A percentile compares a stretch with the other conserved stretches of the same genome.
Conservation (phyloP, 306 rosid genomes). For the Ochetophila trinervis region DNA sequence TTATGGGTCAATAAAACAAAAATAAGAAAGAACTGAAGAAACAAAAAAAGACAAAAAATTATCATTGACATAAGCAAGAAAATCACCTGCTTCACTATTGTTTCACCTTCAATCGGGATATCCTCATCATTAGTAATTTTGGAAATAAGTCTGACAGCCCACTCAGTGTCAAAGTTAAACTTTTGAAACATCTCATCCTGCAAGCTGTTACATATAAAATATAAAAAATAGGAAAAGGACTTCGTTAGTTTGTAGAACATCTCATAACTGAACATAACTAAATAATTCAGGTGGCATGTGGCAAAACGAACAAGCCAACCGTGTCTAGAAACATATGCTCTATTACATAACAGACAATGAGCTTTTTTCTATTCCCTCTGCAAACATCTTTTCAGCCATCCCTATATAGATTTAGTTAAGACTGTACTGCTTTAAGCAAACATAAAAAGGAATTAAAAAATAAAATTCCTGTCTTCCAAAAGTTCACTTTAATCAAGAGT, state of each 20-base stretch:
- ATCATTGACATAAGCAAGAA: conserved; percentile 24
- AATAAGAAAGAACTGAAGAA: conserved; percentile 15
- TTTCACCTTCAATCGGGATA: conserved; percentile 85
- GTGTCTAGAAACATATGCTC: not conserved
- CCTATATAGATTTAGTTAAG: not conserved
- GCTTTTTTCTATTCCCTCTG: not conserved
- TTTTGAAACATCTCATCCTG: conserved; percentile 99
- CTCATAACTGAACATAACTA: not conserved
- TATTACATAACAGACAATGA: not conserved
- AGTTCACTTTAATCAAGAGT: too few species aligned
- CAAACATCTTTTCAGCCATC: not conserved
- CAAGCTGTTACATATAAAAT: conserved; percentile 53
- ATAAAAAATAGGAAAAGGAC: conserved; percentile 25
- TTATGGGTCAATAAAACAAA: conserved; percentile 22
- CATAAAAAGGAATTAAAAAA: too few species aligned
- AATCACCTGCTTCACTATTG: conserved; percentile 83
- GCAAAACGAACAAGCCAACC: not conserved
- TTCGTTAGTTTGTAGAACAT: not conserved
- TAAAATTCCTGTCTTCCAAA: too few species aligned
- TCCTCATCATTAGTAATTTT: conserved; percentile 88
- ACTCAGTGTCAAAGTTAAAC: conserved; percentile 93
- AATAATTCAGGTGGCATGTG: too few species aligned
- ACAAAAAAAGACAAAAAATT: not conserved
- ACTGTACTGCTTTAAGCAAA: too few species aligned
- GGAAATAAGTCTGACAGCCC: conserved; percentile 95